Percentiles rank a stretch among this genome's conserved stretches.
Evolutionary conservation across 1,284 basidiomycete species (phyloP).

Genomic region (Fomitopsis palustris): DNA sequence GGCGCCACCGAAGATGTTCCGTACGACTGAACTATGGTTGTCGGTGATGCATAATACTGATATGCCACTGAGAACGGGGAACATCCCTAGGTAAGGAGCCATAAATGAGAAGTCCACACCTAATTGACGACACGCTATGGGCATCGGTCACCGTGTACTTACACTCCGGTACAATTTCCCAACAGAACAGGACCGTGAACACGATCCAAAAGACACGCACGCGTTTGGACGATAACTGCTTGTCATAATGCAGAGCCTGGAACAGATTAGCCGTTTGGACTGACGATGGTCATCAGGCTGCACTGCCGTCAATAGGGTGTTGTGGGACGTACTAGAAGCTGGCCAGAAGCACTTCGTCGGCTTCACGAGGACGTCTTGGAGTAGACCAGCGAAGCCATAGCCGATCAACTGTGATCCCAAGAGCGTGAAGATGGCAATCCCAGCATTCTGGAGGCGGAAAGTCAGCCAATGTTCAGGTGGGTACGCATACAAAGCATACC

Average conservation of each 20-base stretch:
- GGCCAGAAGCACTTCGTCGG: slow-evolving; percentile 31
- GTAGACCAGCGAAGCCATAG: slow-evolving; percentile 20
- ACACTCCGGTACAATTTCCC: slow-evolving; percentile 46
- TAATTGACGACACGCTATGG: too few species aligned
- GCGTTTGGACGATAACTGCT: slow-evolving; percentile 31
- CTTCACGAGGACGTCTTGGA: slow-evolving; percentile 37
- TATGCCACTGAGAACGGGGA: slow-evolving; percentile 45
- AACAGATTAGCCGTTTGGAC: slow-evolving; percentile 41
- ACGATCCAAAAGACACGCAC: slow-evolving; percentile 30
- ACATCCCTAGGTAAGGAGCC: slow-evolving; percentile 5
- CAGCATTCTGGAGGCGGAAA: slow-evolving; percentile 20
- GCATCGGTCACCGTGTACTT: slow-evolving; percentile 18
- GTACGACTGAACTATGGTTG: slow-evolving; percentile 49
- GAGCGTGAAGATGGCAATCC: slow-evolving; percentile 33
- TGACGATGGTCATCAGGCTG: neutral
- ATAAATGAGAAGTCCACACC: neutral
- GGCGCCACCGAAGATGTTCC: slow-evolving; percentile 54
- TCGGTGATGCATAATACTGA: slow-evolving; percentile 58
- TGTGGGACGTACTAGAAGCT: slow-evolving; percentile 8
- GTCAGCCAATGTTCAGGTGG: neutral
- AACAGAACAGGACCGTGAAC: slow-evolving; percentile 25
- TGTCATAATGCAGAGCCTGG: slow-evolving; percentile 47
- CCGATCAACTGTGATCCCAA: slow-evolving; percentile 14
- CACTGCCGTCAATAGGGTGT: too few species aligned
- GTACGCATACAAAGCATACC: neutral